phyloP scores from a whole-genome alignment of 257 asterid genomes.

The Anisodus acutangulus region DNA sequence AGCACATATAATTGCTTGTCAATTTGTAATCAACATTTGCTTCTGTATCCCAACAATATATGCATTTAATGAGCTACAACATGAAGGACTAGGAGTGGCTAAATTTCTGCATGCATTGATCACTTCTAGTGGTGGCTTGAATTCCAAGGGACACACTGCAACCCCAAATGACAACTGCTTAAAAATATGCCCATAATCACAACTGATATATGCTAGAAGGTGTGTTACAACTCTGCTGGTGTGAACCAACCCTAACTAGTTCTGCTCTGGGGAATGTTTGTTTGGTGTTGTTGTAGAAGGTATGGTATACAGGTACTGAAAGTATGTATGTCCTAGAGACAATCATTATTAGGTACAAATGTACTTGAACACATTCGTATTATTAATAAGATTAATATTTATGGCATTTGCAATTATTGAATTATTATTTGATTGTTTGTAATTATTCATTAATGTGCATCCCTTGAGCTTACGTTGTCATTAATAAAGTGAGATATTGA shows the following conservation, averaged over 20 bases:
- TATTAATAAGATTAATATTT: no score
- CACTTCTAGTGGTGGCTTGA: conserved; percentile 79
- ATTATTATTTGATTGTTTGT: no score
- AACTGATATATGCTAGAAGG: neutral
- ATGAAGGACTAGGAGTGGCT: conserved; percentile 81
- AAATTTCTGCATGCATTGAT: conserved; percentile 73
- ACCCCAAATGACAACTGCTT: conserved; percentile 20
- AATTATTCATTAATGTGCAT: no score
- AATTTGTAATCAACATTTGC: conserved; percentile 93
- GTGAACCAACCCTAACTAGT: neutral
- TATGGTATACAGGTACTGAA: neutral
- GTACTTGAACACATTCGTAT: no score
- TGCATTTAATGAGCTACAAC: conserved; percentile 80
- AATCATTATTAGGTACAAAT: no score
- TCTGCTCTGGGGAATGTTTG: neutral
- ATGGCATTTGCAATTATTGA: no score
- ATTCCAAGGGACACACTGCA: conserved; percentile 91
- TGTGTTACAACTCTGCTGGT: neutral
- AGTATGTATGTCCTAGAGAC: no score
- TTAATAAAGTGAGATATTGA: no score
- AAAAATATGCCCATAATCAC: conserved; percentile 3
- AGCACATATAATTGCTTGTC: conserved; percentile 92
- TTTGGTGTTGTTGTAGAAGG: conserved; percentile 3
- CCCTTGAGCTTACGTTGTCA: no score
- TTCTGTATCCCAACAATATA: conserved; percentile 74